phyloP scores from a whole-genome alignment of 306 rosid species.

The Lathyrus oleraceus region DNA sequence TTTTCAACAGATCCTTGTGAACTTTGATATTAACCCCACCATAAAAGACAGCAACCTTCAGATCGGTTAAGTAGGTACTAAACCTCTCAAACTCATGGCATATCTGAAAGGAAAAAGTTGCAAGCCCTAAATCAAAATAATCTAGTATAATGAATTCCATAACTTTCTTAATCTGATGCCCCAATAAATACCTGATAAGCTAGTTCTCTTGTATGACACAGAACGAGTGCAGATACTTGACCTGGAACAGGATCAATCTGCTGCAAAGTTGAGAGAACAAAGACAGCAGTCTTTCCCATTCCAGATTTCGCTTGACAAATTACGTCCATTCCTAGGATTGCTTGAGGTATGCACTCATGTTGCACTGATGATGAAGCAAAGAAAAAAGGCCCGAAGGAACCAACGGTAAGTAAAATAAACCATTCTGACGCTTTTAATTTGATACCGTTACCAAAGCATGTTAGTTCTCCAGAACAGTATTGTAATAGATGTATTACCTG shows the following conservation, averaged over 20 bases:
- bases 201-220: slow-evolving; percentile 94
- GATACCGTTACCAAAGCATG: slow-evolving; percentile 66
- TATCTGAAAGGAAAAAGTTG: slow-evolving; percentile 50
- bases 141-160: neutral
- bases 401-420: slow-evolving; percentile 76
- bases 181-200: slow-evolving; percentile 78
- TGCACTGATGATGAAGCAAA: slow-evolving; percentile 95
- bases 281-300: slow-evolving; percentile 99
- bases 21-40: slow-evolving; percentile 94
- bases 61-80: slow-evolving; percentile 88
- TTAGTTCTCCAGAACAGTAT: slow-evolving; percentile 69
- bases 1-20: slow-evolving; percentile 87
- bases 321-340: slow-evolving; percentile 98
- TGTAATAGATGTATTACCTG: slow-evolving; percentile 82
- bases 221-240: slow-evolving; percentile 92
- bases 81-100: slow-evolving; percentile 99
- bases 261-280: slow-evolving; percentile 91
- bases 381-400: slow-evolving; percentile 68
- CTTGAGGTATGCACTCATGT: slow-evolving; percentile 99
- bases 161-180: neutral
- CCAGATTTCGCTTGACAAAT: slow-evolving; percentile 99
- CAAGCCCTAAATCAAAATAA: neutral
- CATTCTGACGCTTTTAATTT: slow-evolving; percentile 59
- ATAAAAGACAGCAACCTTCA: slow-evolving; percentile 97
- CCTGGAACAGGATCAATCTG: slow-evolving; percentile 97